A percentile compares a stretch with the other conserved stretches of the same genome.
Evolutionary conservation across 176 grass and related monocot species (phyloP).

Genomic region (Alopecurus myosuroides): DNA sequence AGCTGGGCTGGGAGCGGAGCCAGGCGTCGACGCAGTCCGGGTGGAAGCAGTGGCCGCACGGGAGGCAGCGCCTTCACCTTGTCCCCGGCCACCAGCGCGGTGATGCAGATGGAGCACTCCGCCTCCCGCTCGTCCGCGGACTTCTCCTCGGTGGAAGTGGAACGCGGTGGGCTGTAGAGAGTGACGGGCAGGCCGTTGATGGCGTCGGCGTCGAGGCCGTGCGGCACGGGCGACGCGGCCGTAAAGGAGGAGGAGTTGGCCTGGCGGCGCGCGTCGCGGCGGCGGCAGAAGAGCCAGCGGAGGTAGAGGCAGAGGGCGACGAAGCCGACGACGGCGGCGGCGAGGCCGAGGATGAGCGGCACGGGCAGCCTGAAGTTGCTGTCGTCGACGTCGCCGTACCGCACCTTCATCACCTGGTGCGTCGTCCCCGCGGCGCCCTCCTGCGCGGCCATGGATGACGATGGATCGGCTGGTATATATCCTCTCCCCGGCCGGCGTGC

Average conservation of each 20-base stretch:
- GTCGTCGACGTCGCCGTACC: slow-evolving; percentile 49
- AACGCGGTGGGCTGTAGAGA: slow-evolving; percentile 7
- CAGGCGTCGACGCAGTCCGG: slow-evolving; percentile 81
- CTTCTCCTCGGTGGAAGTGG: accelerated
- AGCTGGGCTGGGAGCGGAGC: slow-evolving; percentile 59
- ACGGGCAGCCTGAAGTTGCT: slow-evolving; percentile 53
- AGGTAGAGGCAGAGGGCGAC: slow-evolving; percentile 44
- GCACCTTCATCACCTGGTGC: slow-evolving; percentile 24
- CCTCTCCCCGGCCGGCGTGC: not conserved
- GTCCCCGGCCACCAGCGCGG: slow-evolving; percentile 47
- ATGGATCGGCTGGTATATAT: not conserved
- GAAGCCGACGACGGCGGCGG: slow-evolving; percentile 16
- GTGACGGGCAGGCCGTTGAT: slow-evolving; percentile 42
- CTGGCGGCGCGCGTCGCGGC: not conserved
- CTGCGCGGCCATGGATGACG: slow-evolving; percentile 45
- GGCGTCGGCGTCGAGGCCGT: slow-evolving; percentile 33
- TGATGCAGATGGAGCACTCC: slow-evolving; percentile 79
- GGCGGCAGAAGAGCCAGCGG: slow-evolving; percentile 34
- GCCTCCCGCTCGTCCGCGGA: not conserved
- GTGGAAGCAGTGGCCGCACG: slow-evolving; percentile 76
- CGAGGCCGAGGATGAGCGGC: slow-evolving; percentile 32
- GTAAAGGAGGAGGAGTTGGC: not conserved
- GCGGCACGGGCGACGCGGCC: not conserved
- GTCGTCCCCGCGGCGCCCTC: slow-evolving; percentile 22
- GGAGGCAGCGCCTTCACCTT: slow-evolving; percentile 72